These are phyloP conservation scores for Raphidocelis subcapitata DNA, from an alignment of 139 green algal species.

Conservation along the genomic window DNA sequence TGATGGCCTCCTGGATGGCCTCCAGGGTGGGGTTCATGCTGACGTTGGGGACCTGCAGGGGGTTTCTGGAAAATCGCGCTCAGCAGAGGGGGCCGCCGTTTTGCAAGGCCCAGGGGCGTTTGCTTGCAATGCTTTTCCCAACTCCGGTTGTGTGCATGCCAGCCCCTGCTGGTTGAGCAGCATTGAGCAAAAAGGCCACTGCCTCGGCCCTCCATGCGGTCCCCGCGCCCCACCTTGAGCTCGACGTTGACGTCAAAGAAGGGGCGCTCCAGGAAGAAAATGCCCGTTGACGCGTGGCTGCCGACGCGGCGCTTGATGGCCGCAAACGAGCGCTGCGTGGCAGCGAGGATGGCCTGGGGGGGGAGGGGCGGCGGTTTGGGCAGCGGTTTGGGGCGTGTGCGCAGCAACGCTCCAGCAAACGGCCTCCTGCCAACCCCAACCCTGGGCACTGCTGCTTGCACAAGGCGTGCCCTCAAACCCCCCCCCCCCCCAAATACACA, in stretches of 20 bases:
- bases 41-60: slow-evolving; percentile 69
- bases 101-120: too few species aligned
- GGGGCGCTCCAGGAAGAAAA: slow-evolving; percentile 77
- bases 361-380: neutral
- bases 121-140: too few species aligned
- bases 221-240: slow-evolving; percentile 57
- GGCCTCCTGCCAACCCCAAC: neutral
- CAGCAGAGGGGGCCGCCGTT: too few species aligned
- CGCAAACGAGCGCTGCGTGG: slow-evolving; percentile 63
- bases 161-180: too few species aligned
- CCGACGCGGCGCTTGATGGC: slow-evolving; percentile 80
- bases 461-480: too few species aligned
- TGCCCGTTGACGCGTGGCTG: slow-evolving; percentile 51
- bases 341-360: slow-evolving; percentile 65
- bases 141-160: too few species aligned
- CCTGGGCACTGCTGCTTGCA: too few species aligned
- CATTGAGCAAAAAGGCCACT: too few species aligned
- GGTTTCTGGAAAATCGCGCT: too few species aligned
- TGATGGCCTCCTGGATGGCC: slow-evolving; percentile 87
- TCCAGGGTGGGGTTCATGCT: slow-evolving; percentile 81
- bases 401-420: neutral
- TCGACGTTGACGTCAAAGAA: slow-evolving; percentile 92
- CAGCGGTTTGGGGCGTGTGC: too few species aligned
- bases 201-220: neutral
- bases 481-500: too few species aligned